Evolutionary conservation across 495 filamentous ascomycete genomes (phyloP), one percentile per base, ranked within the genome.

Genomic region (Penicillium salamii): DNA sequence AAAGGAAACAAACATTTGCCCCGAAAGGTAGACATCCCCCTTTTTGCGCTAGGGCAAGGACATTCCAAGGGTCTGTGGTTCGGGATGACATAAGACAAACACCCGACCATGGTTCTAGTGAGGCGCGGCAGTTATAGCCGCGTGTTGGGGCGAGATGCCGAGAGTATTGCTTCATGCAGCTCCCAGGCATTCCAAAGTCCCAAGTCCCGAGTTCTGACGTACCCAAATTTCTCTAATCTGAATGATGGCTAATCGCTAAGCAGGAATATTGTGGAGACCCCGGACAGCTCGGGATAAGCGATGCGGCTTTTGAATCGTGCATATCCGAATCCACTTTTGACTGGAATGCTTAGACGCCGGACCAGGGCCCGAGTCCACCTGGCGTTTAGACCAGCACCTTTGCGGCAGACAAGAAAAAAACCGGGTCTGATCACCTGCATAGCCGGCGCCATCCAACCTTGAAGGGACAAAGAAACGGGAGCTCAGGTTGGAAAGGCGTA

Each of bases 351-450:
- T 66, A 71, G 59, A 58, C 65, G 62, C 64, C 56, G 56, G 55
- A 59, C 54, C 52, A 57, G 57, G 59, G 47, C 39, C 55, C 63
- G 68, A 69, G 68, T 69, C 66, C 63, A 66, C 66, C 62, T 57
- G 63, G 65, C 58, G 67, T 61, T 58, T 57, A 61, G 53, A 54
- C 45, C 32, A 35, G 7, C 29, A 21, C 43, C 9, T 34, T 42
- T 50, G 32, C 20, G 50, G 42, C 41, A 37, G 20, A 42, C 34
- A 48, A 50, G 24, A 42, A 43, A 32, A 26, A 32, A 55, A 50
- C 59, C 62, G 65, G 63, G 60, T 61, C 56, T 59, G 52, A 68
- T 66, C 65, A 67, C 68, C 54, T 71, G 66, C 66, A 69, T 71
- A 68, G 49, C 65, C 66, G 68, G 49, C 48, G 39, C 53, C 60